Base-by-base conservation (phyloP, 2,329 filamentous ascomycete genomes). In the Magnaporthiopsis rhizophila region DNA sequence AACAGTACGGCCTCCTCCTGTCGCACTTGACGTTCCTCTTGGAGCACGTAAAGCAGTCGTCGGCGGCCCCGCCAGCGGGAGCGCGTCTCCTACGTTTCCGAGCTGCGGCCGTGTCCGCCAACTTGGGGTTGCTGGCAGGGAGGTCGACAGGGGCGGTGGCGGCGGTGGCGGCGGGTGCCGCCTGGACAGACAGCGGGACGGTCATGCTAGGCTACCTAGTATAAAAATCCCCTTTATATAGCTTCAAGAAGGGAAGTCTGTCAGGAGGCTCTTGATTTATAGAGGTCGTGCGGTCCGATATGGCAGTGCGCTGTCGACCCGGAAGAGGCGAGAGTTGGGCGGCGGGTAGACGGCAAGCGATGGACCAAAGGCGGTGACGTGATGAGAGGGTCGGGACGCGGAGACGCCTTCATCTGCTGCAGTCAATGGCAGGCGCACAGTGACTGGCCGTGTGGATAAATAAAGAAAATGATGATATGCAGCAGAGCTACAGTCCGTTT, bases 41-140 rank as follows among this genome's bases (percentile, higher is more conserved):
- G 69, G 88, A 85, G 80, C 94, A 99, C 58, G 92, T 88, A 75
- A 97, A 97, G 83, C 94, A 99, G 77, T 98, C 94, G 76, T 96
- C 92, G 59, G 91, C 87, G 66, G 94, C 94, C 72, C 94, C 94
- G 68, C 91, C 93, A 62, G 91, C 89, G 26, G 92, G 90, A 26
- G 93, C 91, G 79, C 93, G 87, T 83, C 93, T 90, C 80, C 92
- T 89, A 74, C 93, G 87, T 81, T 97, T 86, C 72, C 83, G 80
- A 53, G 71, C 72, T n/a, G 70, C 67, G 30, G 69, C 67, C 30
- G 72, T 66, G 57, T 71, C 72, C 50, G 71, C 69, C 69, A 18
- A 13, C 36, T 38, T 38, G 36, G 36, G 18, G 38, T 45, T 45
- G 15, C 15, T 18, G 38, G 38, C 38, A 18, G 38, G 38, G 15